Base-by-base conservation (phyloP, 805 yeast genomes). In the Suhomyces sp. region DNA sequence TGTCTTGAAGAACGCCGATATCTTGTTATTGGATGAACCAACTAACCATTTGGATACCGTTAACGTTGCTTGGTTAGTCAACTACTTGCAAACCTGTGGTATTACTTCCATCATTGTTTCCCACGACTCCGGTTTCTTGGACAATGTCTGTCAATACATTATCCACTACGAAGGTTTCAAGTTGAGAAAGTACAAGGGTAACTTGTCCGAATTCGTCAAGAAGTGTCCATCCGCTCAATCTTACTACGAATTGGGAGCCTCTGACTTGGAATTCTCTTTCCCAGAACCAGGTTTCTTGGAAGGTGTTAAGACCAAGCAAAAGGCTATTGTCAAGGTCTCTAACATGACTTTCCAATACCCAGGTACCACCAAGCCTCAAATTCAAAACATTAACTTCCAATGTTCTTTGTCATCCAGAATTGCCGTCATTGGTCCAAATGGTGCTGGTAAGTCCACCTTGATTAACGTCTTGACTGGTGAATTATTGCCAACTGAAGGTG, bases 201-300 rank as follows among this genome's bases (percentile, higher is more conserved):
- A 94, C 90, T 86, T 94, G 75, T 85, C 98, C 66, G 99, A 93
- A 81, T 93, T 94, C 77, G 97, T 94, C 76, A 89, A 89, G 88
- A 89, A 89, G 84, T 96, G 94, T 73, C 99, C 99, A 79, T 84
- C 97, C 71, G 99, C 98, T 75, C 88, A 91, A 83, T 87, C 98
- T 67, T 94, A 94, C 88, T 91, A 90, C 83, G 98, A 93, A 82
- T 85, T 94, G 71, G 97, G 97, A 73, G 97, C 97, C 71, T 93
- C 99, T 64, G 97, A 90, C 73, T 79, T 92, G 69, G 96, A 92
- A 80, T 94, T 94, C 87, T 77, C 71, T 66, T 94, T 94, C 97
- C 99, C 99, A 76, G 97, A 89, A 81, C 99, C 99, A 79, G 99
- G 99, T 89, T 93, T 87, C 96, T 86, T 94, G 73, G 98, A 94